Evolutionary conservation across 129 eudicot species (phyloP), one percentile per base, ranked within the genome.

Genomic region (Helianthus annuus): DNA sequence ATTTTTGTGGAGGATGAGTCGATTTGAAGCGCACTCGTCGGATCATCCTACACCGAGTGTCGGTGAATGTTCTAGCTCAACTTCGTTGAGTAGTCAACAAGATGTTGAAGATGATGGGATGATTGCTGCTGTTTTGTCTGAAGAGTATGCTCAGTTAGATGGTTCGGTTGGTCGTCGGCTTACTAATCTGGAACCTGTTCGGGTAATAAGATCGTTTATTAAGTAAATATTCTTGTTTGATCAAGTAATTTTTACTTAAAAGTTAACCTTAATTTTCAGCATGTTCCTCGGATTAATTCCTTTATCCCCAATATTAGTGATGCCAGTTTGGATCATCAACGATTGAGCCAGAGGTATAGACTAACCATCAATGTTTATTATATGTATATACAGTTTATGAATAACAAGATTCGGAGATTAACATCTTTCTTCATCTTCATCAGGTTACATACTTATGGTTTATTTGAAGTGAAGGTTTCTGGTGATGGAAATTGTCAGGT

Each of bases 401-500:
- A 10, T 62, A 27, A 32, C 58, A 9, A 48, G 56, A 78, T 2
- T 44, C 45, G 19, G 51, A 51, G 71, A 80, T 59, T 16, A 39
- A 51, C 42, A 4, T 63, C 8, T 14, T 19, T 55, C 51, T 57
- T 63, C 54, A 62, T 66, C 46, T 72, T 69, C 48, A 68, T 58
- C 85, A 90, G 97, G 83, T 68, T 90, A 67, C 82, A 73, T 14
- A 75, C 75, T 36, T 85, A 90, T 71, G 90, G 88, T 80, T 69
- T 90, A 63, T 76, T 55, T 79, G 97, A 90, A 74, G 84, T 87
- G 70, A 83, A 79, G 77, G 90, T 90, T 57, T 85, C 90, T 32
- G 97, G 97, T 52, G 97, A 90, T 61, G 97, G 97, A 66, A 90
- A 90, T 71, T 90, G 97, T 77, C 97, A 90, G 96, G 96, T 90